A percentile compares a stretch with the other conserved stretches of the same genome.
These are phyloP conservation scores for Backusella mclennaniae DNA, from an alignment of 192 early-diverging fungal genomes.

Conservation along the genomic window DNA sequence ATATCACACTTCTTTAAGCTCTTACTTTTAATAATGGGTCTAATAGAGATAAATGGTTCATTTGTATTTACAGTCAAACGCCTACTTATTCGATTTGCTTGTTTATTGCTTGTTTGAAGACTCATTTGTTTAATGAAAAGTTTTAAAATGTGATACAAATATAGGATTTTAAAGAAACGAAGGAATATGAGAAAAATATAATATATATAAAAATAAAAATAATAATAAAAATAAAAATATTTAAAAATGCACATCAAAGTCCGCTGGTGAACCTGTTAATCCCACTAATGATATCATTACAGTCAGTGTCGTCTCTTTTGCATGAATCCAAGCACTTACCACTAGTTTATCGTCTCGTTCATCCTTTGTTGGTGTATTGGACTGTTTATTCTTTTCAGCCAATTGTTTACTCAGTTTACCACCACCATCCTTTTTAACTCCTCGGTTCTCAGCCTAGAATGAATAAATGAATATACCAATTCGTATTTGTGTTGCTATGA, in stretches of 20 bases:
- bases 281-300: background rate
- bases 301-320: background rate
- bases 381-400: slow-evolving; percentile 8
- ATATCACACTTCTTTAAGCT: background rate
- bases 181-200: background rate
- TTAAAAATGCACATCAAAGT: background rate
- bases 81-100: slow-evolving; percentile 17
- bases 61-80: slow-evolving; percentile 19
- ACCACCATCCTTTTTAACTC: background rate
- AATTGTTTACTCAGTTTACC: slow-evolving; percentile 19
- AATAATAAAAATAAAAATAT: no score
- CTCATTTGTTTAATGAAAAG: background rate
- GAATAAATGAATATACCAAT: background rate
- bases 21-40: slow-evolving; percentile 28
- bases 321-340: slow-evolving; percentile 2
- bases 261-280: background rate
- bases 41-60: background rate
- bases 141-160: background rate
- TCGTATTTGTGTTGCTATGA: background rate
- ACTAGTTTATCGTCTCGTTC: background rate
- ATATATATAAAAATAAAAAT: background rate
- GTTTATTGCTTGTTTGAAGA: background rate
- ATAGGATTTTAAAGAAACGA: background rate
- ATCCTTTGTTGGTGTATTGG: background rate
- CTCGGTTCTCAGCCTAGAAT: slow-evolving; percentile 11